Percentiles rank a stretch among this genome's conserved stretches.
phyloP scores from a whole-genome alignment of 2,329 filamentous ascomycete genomes.

The Colletotrichum endophyticum region DNA sequence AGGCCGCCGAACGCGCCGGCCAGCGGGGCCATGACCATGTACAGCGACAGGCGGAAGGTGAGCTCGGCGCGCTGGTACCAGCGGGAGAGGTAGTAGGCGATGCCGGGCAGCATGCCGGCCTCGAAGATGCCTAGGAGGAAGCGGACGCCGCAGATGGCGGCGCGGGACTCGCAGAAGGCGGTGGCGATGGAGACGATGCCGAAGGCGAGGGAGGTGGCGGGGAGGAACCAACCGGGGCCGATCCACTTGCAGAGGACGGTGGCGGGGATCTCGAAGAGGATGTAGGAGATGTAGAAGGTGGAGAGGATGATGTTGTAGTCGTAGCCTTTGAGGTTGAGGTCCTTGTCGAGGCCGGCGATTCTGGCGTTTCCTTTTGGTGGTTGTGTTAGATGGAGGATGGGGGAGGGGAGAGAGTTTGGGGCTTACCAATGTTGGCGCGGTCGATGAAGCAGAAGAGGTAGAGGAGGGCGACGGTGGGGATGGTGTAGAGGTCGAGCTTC shows the following conservation, averaged over 20 bases:
- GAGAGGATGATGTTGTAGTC: slow-evolving; percentile 75
- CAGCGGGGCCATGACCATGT: slow-evolving; percentile 73
- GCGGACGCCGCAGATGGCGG: slow-evolving; percentile 61
- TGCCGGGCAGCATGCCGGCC: slow-evolving; percentile 75
- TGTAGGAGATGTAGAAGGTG: slow-evolving; percentile 76
- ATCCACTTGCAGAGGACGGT: slow-evolving; percentile 74
- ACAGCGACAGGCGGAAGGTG: slow-evolving; percentile 69
- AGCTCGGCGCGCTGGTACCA: slow-evolving; percentile 76
- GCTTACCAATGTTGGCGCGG: slow-evolving; percentile 72
- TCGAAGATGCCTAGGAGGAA: slow-evolving; percentile 75
- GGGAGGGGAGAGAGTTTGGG: background rate
- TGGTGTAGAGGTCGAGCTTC: slow-evolving; percentile 70
- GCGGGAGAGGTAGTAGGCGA: slow-evolving; percentile 74
- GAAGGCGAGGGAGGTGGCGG: slow-evolving; percentile 65
- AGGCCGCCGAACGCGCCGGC: slow-evolving; percentile 76
- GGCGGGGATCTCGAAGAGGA: slow-evolving; percentile 73
- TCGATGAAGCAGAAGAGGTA: slow-evolving; percentile 80
- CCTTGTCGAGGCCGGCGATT: slow-evolving; percentile 67
- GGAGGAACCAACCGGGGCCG: slow-evolving; percentile 76
- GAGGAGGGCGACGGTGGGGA: slow-evolving; percentile 69
- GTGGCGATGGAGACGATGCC: slow-evolving; percentile 68
- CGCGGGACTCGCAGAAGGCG: slow-evolving; percentile 64
- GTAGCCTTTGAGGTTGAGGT: slow-evolving; percentile 63
- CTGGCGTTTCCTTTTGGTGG: slow-evolving; percentile 64
- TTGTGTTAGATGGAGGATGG: background rate